Conservation (phyloP, 192 early-diverging fungal genomes). For the Coemansia sp. region DNA sequence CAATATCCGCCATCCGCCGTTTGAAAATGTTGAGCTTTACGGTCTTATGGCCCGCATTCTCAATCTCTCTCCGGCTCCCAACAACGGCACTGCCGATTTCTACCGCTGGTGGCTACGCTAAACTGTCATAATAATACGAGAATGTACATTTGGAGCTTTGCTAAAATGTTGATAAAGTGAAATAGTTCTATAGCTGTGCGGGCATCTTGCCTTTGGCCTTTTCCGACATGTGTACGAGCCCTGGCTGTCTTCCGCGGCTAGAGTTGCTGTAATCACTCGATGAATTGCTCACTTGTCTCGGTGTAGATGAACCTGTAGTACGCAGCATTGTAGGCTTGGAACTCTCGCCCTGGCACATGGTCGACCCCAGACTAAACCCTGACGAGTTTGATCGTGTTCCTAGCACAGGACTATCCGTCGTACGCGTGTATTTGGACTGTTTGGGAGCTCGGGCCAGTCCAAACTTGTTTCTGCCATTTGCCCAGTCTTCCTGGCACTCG, state of each 20-base stretch:
- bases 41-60: constrained; percentile 54
- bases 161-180: too few relatives aligned
- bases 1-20: constrained; percentile 52
- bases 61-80: constrained; percentile 60
- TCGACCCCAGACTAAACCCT: neutral
- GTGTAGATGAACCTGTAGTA: too few relatives aligned
- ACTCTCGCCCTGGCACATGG: constrained; percentile 1
- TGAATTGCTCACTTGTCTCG: too few relatives aligned
- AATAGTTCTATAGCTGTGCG: neutral
- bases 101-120: constrained; percentile 39
- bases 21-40: constrained; percentile 76
- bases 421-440: neutral
- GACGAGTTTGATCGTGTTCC: neutral
- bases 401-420: neutral
- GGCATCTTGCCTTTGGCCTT: constrained; percentile 40
- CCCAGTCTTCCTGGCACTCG: neutral
- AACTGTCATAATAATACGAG: neutral
- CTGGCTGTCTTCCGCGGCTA: neutral
- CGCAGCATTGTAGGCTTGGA: constrained; percentile 1
- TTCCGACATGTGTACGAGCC: constrained; percentile 15
- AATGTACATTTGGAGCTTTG: too few relatives aligned
- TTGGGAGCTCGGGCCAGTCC: neutral
- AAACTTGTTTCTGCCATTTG: neutral
- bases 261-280: too few relatives aligned
- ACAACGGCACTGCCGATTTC: constrained; percentile 66